Evolutionary conservation across 192 early-diverging fungal species (phyloP), one percentile per base, ranked within the genome.

Genomic region (Diversispora epigaea): DNA sequence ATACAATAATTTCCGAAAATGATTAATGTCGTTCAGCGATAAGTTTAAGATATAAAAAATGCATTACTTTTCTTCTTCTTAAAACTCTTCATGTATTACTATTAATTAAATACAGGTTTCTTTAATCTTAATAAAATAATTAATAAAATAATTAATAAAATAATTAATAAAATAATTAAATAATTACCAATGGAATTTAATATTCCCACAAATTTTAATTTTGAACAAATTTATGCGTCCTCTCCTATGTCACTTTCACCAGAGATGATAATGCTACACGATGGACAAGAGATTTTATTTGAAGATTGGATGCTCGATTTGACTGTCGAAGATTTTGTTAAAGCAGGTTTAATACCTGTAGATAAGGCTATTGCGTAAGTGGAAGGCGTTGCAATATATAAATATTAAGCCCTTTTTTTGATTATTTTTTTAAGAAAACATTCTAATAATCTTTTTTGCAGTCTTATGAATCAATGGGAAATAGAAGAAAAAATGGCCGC

Each of bases 221-320:
- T 5, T 4, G 39, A 63, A 63, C 41, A 14, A 3, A 43, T 15
- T 25, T 25, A 54, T 14, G 12, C 25, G 25, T 25, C 57, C 3
- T n/a, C 17, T 12, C 4, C 17, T 39, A 17, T 6, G 41, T 5
- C 39, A 4, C 32, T 40, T 41, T 41, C 14, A 4, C 32, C 32
- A 63, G 14, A 4, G 11, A 63, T 17, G 17, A 60, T 60, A 60
- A 17, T 22, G 9, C 25, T 60, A 60, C 15, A 9, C n/a, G 41
- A 64, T 17, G 62, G 25, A 7, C 39, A 64, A 45, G n/a, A 44
- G 0, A 44, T 44, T 21, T 2, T 64, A 43, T 64, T 6, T 44
- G 62, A 64, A 64, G 62, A 64, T n/a, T 64, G 62, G 62, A 64
- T 64, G 62, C 9, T n/a, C 8, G 41, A 45, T 64, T 41, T 64